Base-by-base conservation (phyloP, 78 protist genomes). In the Paratrimastix pyriformis region DNA sequence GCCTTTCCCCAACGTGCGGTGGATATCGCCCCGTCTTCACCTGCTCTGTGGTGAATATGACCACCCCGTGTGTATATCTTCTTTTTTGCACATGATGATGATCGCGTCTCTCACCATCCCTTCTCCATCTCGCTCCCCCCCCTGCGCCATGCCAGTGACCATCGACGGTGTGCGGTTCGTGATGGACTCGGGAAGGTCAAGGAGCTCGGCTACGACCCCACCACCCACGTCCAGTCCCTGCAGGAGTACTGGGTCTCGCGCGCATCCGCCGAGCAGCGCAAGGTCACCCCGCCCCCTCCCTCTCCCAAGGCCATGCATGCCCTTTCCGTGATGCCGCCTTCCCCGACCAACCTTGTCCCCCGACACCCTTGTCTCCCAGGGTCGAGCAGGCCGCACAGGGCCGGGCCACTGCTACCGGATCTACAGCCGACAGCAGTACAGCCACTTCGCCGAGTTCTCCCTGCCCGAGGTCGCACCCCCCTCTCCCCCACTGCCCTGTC, bases 151-250 rank as follows among this genome's bases (percentile, higher is more conserved):
- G n/a, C n/a, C 74, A 1, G 13, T 83, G 26, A 87, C 90, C 7
- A 60, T 83, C 29, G 86, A 83, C 29, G 86, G 83, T 18, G 52
- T 83, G 39, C 84, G 75, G n/a, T 84, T 43, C 40, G 88, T 87
- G 29, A 57, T 84, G 29, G 90, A 87, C 68, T 32, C 1, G 87
- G 90, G 9, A 8, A 45, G 3, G 69, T 50, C 46, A 87, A 87
- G 77, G 68, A 76, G 55, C 75, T 60, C 70, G 13, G 1, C 21
- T 76, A 37, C 72, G 68, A 50, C 8, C 66, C 75, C 0, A 0
- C 3, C 35, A 65, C 74, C 3, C 0, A 42, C 7, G 32, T 60
- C 30, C 43, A 48, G 32, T 15, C 55, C 1, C 68, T 85, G 6
- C 65, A 80, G 3, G 80, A 80, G 39, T 9, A 1, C 18, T 65